These are phyloP conservation scores for Ceratobasidium sp. DNA, from an alignment of 1,284 basidiomycete genomes.

Conservation along the genomic window DNA sequence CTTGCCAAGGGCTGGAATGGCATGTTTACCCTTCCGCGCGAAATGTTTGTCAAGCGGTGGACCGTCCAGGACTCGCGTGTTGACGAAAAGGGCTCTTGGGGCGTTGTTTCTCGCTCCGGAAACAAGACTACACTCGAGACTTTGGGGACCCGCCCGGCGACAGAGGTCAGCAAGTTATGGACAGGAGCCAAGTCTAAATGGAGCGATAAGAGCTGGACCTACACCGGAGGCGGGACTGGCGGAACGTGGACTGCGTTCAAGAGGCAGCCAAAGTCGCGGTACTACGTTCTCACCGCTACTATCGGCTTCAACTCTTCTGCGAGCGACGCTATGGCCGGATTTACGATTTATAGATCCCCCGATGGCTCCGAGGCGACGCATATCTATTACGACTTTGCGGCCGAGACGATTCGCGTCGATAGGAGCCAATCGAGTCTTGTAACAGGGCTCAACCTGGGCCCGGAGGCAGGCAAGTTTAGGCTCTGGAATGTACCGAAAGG, in stretches of 20 bases:
- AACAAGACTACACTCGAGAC: slow-evolving; percentile 28
- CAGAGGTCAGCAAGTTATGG: slow-evolving; percentile 23
- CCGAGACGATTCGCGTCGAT: slow-evolving; percentile 40
- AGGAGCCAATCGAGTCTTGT: slow-evolving; percentile 40
- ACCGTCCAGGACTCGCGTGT: slow-evolving; percentile 29
- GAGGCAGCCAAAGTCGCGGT: slow-evolving; percentile 26
- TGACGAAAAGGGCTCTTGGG: slow-evolving; percentile 34
- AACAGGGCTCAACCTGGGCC: slow-evolving; percentile 28
- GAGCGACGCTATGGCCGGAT: slow-evolving; percentile 19
- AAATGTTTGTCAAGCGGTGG: slow-evolving; percentile 41
- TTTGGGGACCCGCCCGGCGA: slow-evolving; percentile 32
- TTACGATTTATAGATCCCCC: slow-evolving; percentile 37
- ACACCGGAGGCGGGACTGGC: background rate
- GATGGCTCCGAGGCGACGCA: slow-evolving; percentile 36
- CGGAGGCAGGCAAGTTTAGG: slow-evolving; percentile 35
- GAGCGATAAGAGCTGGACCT: slow-evolving; percentile 35
- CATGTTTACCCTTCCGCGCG: slow-evolving; percentile 41
- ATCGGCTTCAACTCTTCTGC: slow-evolving; percentile 29
- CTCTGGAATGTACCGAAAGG: slow-evolving; percentile 21
- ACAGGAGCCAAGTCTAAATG: slow-evolving; percentile 28
- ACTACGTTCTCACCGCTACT: slow-evolving; percentile 34
- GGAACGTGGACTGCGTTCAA: slow-evolving; percentile 22
- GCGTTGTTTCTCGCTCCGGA: slow-evolving; percentile 34
- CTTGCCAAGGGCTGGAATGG: slow-evolving; percentile 45
- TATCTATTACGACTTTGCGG: slow-evolving; percentile 39